A percentile compares a stretch with the other conserved stretches of the same genome.
phyloP scores from a whole-genome alignment of 805 yeast species.

The Lipomyces anomalus region DNA sequence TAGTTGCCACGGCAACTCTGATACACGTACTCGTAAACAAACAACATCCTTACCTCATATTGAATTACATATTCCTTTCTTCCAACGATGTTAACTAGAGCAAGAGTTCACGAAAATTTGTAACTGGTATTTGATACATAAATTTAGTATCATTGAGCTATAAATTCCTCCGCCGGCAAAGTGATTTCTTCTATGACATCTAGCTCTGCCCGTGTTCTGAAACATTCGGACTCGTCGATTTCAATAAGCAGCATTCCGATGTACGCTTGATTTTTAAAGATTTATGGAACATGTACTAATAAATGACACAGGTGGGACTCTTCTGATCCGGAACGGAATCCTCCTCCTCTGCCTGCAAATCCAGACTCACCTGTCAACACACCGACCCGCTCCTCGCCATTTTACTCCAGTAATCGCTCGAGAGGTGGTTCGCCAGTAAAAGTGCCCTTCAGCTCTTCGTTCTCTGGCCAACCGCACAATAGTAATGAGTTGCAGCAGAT shows the following conservation, averaged over 20 bases:
- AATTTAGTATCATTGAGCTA: no score
- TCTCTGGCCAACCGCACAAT: not conserved
- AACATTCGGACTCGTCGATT: slow-evolving; percentile 27
- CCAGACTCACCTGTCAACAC: slow-evolving; percentile 36
- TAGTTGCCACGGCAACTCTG: no score
- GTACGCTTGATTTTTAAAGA: slow-evolving; percentile 23
- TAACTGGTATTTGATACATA: no score
- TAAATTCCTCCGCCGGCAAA: no score
- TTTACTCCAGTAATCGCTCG: slow-evolving; percentile 12
- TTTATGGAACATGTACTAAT: not conserved
- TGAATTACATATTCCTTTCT: no score
- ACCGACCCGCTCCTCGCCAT: slow-evolving; percentile 5
- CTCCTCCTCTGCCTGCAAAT: slow-evolving; percentile 40
- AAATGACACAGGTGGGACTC: slow-evolving; percentile 36
- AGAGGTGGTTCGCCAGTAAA: slow-evolving; percentile 10
- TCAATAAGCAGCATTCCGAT: slow-evolving; percentile 22
- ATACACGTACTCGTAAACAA: no score
- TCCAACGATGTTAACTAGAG: no score
- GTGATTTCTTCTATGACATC: no score
- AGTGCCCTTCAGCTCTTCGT: no score
- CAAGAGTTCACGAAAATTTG: no score
- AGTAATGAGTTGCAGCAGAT: slow-evolving; percentile 27
- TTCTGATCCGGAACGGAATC: slow-evolving; percentile 38
- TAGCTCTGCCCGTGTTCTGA: slow-evolving; percentile 8
- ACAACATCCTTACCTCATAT: no score